Base-by-base conservation (phyloP, 2,329 filamentous ascomycete species). In the Erysiphe neolycopersici region DNA sequence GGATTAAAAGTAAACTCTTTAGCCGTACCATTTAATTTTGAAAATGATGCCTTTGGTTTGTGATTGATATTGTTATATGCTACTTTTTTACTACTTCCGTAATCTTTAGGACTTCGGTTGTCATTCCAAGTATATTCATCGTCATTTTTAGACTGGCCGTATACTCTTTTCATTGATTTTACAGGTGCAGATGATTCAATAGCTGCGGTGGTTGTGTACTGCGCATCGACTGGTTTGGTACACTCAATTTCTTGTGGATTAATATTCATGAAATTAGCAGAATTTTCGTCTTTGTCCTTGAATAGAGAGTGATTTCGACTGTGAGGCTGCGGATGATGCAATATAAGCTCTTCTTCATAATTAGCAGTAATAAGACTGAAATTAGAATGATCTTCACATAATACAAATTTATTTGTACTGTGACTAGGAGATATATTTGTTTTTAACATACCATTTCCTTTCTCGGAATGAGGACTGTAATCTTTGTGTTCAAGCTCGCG, bases 21-120 rank as follows among this genome's bases (percentile, higher is more conserved):
- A 0, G 87, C 87, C 48, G 78, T 73, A 29, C 91, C 84, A 53
- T 95, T 95, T 51, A 95, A 69, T 51, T 76, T 85, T 0, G 83
- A 82, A 38, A 76, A 59, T 0, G 73, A 85, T 3, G 74, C 65
- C 52, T 78, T 81, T 55, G 75, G 77, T 16, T 29, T 38, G 19
- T 18, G 31, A 32, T 32, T 32, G 3, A 32, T 3, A 32, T 11
- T 32, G 3, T 14, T 9, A 9, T 22, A 22, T 22, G 19, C 19
- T 22, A 22, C 19, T 22, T 22, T 22, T 22, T 22, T 22, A 22
- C 19, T 22, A 5, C 19, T 22, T 22, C 19, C 19, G 5, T 22
- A 22, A 22, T 5, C 5, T 22, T 5, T 22, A 22, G 19, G 19
- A 22, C 19, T 22, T 22, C 19, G 19, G 19, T 32, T 32, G 11